phyloP scores from a whole-genome alignment of 2,329 filamentous ascomycete genomes.

The Aspergillus neoniger region DNA sequence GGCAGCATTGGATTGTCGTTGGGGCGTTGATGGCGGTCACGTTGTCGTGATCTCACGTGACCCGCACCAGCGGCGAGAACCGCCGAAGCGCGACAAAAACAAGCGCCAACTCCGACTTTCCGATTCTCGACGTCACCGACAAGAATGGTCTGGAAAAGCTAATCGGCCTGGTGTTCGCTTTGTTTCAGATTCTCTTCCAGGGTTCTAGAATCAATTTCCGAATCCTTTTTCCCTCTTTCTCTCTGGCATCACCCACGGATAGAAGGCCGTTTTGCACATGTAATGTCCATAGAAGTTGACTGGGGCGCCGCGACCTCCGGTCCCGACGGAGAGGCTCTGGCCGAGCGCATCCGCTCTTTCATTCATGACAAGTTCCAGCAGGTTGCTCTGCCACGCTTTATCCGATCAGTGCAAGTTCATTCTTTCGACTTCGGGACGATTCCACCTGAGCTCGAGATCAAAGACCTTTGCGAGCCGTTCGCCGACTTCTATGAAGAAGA shows the following conservation, averaged over 20 bases:
- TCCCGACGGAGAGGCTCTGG: conserved; percentile 80
- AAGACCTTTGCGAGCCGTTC: conserved; percentile 93
- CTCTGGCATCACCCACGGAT: background rate
- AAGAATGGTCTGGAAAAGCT: background rate
- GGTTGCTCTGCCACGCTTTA: conserved; percentile 88
- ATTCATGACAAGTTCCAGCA: conserved; percentile 95
- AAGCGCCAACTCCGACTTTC: background rate
- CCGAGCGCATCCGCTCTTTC: conserved; percentile 85
- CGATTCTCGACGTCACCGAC: background rate
- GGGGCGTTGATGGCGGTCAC: conserved; percentile 1
- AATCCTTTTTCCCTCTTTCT: background rate
- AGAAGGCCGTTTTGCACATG: conserved; percentile 23
- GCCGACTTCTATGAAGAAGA: conserved; percentile 92
- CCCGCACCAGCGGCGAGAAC: background rate
- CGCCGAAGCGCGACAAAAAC: conserved; percentile 2
- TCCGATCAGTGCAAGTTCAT: conserved; percentile 92
- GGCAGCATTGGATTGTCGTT: conserved; percentile 2
- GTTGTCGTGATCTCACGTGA: background rate
- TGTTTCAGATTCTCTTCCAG: background rate
- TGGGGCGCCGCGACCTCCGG: conserved; percentile 92
- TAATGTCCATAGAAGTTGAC: conserved; percentile 96
- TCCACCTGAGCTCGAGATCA: conserved; percentile 83
- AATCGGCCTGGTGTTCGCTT: background rate
- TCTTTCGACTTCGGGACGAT: conserved; percentile 88
- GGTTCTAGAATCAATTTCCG: background rate